These are phyloP conservation scores for Citrus inodora DNA, from an alignment of 345 rosid genomes.

Conservation along the genomic window DNA sequence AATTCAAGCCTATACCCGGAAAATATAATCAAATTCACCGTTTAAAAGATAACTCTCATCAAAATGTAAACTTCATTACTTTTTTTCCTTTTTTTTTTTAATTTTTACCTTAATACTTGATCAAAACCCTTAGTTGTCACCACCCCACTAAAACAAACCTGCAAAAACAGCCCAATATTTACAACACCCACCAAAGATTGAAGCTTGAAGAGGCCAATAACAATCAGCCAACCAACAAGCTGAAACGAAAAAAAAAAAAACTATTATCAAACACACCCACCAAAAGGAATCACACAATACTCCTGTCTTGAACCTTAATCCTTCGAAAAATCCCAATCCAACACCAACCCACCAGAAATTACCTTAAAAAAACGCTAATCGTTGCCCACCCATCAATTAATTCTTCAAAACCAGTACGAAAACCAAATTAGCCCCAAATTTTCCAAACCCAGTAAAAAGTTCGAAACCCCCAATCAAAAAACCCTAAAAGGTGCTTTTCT, in stretches of 20 bases:
- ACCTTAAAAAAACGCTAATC: conserved; percentile 22
- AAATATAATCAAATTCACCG: conserved; percentile 7
- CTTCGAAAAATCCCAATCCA: conserved; percentile 18
- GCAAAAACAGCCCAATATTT: conserved; percentile 11
- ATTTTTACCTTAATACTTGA: conserved; percentile 5
- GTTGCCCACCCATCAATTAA: conserved; percentile 23
- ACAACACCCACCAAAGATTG: conserved; percentile 6
- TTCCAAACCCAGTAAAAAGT: neutral
- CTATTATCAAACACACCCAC: neutral
- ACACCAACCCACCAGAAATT: conserved; percentile 17
- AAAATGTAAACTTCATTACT: neutral
- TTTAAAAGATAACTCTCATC: conserved; percentile 5
- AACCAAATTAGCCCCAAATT: conserved; percentile 6
- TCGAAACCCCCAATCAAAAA: conserved; percentile 7
- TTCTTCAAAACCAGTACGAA: conserved; percentile 9
- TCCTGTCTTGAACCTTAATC: conserved; percentile 21
- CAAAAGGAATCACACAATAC: conserved; percentile 13
- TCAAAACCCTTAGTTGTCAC: conserved; percentile 21
- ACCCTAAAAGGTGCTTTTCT: neutral
- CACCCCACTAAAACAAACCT: conserved; percentile 21
- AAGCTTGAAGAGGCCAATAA: neutral
- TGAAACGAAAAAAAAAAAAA: neutral
- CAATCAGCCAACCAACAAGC: conserved; percentile 7
- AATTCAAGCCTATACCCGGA: neutral
- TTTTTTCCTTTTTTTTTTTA: neutral